Conservation (phyloP, 768 basidiomycete species). For the Lactarius sp. region DNA sequence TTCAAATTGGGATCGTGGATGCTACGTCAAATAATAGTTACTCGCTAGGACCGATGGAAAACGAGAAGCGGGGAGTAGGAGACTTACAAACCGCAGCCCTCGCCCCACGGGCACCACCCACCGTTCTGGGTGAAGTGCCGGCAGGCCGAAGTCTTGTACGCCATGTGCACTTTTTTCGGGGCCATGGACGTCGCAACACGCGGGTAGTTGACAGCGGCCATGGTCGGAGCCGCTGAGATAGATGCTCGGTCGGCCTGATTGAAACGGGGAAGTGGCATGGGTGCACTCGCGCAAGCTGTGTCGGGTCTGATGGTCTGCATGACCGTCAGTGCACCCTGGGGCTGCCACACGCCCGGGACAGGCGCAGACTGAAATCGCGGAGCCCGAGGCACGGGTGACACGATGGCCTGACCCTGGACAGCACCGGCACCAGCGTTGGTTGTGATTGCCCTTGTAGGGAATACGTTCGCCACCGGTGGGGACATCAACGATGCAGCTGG, state of each 20-base stretch:
- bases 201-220: background rate
- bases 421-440: background rate
- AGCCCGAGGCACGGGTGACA: background rate
- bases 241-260: background rate
- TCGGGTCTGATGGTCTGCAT: background rate
- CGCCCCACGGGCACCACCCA: slow-evolving; percentile 21
- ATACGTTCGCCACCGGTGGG: background rate
- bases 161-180: slow-evolving; percentile 7
- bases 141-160: slow-evolving; percentile 18
- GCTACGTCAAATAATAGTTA: background rate
- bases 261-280: background rate
- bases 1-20: slow-evolving; percentile 15
- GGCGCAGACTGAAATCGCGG: background rate
- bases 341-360: background rate
- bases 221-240: background rate
- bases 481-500: background rate
- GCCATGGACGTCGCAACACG: background rate
- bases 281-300: background rate
- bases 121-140: slow-evolving; percentile 11
- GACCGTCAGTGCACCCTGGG: background rate
- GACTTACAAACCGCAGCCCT: slow-evolving; percentile 13
- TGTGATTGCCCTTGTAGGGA: background rate
- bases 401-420: background rate
- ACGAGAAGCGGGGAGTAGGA: too few relatives aligned
- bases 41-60: background rate